Conservation (phyloP, 176 grass and related monocot genomes). For the Olyra latifolia region DNA sequence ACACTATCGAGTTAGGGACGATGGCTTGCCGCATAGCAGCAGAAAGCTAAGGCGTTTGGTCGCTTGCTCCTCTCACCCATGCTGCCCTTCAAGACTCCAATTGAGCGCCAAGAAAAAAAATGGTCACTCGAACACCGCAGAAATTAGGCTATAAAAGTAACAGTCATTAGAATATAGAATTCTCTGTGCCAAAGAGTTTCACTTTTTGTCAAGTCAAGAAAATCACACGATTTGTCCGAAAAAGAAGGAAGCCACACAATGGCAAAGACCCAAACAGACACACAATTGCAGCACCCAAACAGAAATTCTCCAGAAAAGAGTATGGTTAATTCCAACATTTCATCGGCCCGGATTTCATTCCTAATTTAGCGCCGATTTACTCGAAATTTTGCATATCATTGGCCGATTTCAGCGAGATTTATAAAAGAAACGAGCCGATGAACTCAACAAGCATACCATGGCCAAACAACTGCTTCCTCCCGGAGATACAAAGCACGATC, state of each 20-base stretch:
- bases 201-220: constrained; percentile 9
- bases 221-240: neutral
- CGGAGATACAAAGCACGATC: neutral
- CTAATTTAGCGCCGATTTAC: neutral
- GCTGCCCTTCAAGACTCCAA: constrained; percentile 44
- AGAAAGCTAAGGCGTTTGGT: constrained; percentile 52
- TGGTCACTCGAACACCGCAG: neutral
- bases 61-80: constrained; percentile 71
- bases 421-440: neutral
- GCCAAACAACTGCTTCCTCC: neutral
- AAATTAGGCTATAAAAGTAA: constrained; percentile 10
- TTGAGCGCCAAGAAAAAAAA: constrained; percentile 30
- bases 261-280: neutral
- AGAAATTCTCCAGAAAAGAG: neutral
- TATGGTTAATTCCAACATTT: neutral
- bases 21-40: constrained; percentile 52
- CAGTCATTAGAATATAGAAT: neutral
- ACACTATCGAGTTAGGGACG: constrained; percentile 40
- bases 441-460: constrained; percentile 18
- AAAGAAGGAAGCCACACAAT: neutral
- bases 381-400: neutral
- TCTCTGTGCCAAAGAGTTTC: neutral
- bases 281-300: neutral
- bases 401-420: neutral
- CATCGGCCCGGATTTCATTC: constrained; percentile 25